Percentiles rank a stretch among this genome's conserved stretches.
phyloP scores from a whole-genome alignment of 192 early-diverging fungal genomes.

The Diversispora epigaea region DNA sequence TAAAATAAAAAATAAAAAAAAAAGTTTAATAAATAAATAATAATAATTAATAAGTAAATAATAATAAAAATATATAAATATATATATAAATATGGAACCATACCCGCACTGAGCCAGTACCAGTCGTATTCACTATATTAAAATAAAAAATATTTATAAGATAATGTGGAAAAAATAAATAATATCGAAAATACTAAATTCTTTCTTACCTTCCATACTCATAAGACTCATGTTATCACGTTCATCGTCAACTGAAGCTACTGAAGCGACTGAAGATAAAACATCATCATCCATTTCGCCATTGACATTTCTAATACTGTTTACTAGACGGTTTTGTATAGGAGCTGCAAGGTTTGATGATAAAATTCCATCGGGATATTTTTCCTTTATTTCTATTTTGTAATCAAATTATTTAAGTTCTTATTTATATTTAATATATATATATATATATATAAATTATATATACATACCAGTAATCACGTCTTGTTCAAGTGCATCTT shows the following conservation, averaged over 20 bases:
- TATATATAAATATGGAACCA: neutral
- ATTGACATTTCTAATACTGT: conserved; percentile 31
- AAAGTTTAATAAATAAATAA: neutral
- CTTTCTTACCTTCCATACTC: conserved; percentile 53
- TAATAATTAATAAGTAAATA: neutral
- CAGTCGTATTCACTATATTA: conserved; percentile 70
- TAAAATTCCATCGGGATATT: conserved; percentile 30
- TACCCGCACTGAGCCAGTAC: conserved; percentile 72
- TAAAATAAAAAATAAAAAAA: neutral
- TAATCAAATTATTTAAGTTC: neutral
- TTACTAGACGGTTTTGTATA: conserved; percentile 19
- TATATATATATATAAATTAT: neutral
- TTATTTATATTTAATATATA: neutral
- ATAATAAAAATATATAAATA: no score
- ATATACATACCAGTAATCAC: conserved; percentile 52
- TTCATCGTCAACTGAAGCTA: conserved; percentile 38
- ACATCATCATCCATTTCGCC: conserved; percentile 33
- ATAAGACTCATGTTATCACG: conserved; percentile 67
- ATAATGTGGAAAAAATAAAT: neutral
- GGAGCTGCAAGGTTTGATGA: conserved; percentile 20
- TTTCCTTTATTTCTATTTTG: conserved; percentile 29
- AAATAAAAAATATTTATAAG: neutral
- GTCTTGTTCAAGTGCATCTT: conserved; percentile 58
- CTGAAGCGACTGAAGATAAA: conserved; percentile 5
- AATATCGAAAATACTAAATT: neutral